Percentiles rank a stretch among this genome's conserved stretches.
Conservation (phyloP, 164 flowering plant genomes). For the Echeveria elegans region DNA sequence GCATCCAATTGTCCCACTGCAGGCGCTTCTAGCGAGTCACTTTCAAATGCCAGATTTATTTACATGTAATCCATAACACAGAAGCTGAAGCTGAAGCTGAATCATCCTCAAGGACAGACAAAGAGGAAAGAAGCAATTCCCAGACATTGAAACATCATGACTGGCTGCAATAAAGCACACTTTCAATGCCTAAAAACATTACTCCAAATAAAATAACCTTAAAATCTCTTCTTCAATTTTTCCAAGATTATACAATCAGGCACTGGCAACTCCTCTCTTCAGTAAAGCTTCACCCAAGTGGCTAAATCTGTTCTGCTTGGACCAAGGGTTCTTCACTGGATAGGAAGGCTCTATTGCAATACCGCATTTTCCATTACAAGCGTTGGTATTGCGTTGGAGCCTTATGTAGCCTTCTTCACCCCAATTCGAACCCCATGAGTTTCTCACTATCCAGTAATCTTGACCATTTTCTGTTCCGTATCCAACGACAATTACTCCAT, state of each 20-base stretch:
- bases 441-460: conserved; percentile 48
- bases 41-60: too few relatives aligned
- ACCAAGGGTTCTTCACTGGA: conserved; percentile 27
- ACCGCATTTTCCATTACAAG: conserved; percentile 32
- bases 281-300: conserved; percentile 54
- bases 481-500: conserved; percentile 39
- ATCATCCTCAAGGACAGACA: too few relatives aligned
- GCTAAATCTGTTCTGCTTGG: conserved; percentile 56
- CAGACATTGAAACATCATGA: neutral
- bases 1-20: too few relatives aligned
- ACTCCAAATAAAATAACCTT: neutral
- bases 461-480: conserved; percentile 32
- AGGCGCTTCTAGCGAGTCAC: too few relatives aligned
- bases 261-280: conserved; percentile 21
- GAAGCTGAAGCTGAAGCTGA: too few relatives aligned
- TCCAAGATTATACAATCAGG: neutral
- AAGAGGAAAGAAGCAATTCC: neutral
- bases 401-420: conserved; percentile 42
- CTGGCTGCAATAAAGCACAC: too few relatives aligned
- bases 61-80: too few relatives aligned
- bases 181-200: too few relatives aligned
- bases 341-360: conserved; percentile 40
- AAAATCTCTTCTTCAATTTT: neutral
- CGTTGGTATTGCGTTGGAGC: conserved; percentile 28
- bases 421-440: conserved; percentile 46